These are phyloP conservation scores for Naganishia sp. DNA, from an alignment of 1,284 basidiomycete genomes.

Conservation along the genomic window DNA sequence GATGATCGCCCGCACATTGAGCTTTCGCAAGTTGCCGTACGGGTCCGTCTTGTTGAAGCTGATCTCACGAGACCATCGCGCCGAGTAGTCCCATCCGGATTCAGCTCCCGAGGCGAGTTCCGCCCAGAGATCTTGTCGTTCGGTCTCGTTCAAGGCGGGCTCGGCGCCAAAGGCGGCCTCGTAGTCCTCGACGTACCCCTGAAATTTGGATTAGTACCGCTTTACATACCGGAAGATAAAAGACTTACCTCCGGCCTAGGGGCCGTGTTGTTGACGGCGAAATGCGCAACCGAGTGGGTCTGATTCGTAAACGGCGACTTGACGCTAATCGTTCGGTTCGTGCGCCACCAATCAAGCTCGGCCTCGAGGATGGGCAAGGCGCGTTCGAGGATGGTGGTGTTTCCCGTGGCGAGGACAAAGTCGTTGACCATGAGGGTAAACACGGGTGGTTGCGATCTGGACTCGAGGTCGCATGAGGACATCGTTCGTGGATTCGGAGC, in stretches of 20 bases:
- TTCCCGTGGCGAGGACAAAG: constrained; percentile 64
- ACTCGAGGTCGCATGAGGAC: background rate
- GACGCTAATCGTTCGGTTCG: constrained; percentile 71
- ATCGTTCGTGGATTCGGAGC: no score
- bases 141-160: constrained; percentile 63
- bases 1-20: constrained; percentile 70
- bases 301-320: constrained; percentile 71
- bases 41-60: constrained; percentile 56
- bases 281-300: constrained; percentile 67
- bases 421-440: constrained; percentile 76
- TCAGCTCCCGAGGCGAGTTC: constrained; percentile 87
- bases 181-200: constrained; percentile 66
- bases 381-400: constrained; percentile 64
- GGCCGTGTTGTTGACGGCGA: constrained; percentile 73
- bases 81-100: constrained; percentile 59
- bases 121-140: constrained; percentile 73
- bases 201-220: background rate
- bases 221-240: no score
- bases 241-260: constrained; percentile 77
- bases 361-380: constrained; percentile 66
- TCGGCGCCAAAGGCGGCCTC: constrained; percentile 67
- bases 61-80: constrained; percentile 59
- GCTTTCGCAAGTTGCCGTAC: constrained; percentile 63
- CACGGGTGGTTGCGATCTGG: constrained; percentile 76
- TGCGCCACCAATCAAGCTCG: constrained; percentile 80